Evolutionary conservation across 1,284 basidiomycete genomes (phyloP), one percentile per base, ranked within the genome.

Genomic region (Tilletia horrida): DNA sequence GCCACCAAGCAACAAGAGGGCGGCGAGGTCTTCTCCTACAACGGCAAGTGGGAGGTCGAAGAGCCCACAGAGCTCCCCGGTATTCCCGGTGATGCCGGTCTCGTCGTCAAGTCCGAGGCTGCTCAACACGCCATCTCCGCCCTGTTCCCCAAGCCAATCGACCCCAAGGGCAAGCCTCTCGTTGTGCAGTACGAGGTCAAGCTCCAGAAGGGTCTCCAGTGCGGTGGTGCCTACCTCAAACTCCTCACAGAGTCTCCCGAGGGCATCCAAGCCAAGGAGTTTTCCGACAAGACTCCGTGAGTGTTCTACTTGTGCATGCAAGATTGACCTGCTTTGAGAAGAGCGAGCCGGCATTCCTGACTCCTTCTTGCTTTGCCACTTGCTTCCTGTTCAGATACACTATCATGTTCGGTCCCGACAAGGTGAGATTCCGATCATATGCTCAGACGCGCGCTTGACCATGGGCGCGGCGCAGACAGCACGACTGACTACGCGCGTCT

Each of bases 181-280:
- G 93, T 98, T 72, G 90, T 98, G 21, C 94, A 97, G 83, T 99
- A 99, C 83, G 96, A 99, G 84, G 76, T 79, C 62, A 97, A 98
- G 86, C 92, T 97, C 83, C 95, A 99, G 86, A 95, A 97, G 84
- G 95, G 95, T 68, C 92, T 97, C 69, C 94, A 95, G 84, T 99
- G 96, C 79, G 96, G 96, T 84, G 96, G 96, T 85, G 96, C 96
- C 48, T 99, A 99, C 85, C 85, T 98, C 85, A 99, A 99, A 85
- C 89, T 99, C 67, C 88, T 99, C 64, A 84, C 83, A 50, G 85
- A 85, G 71, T 75, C 71, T 43, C 79, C 82, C 31, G 76, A 76
- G 21, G 82, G 78, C 44, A 72, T 81, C 47, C 69, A 74, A 27
- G 67, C 77, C 44, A 77, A 79, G 61, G 72, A 80, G 69, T 81